These are phyloP conservation scores for Cryphonectria parasitica DNA, from an alignment of 2,329 filamentous ascomycete species.

Conservation along the genomic window DNA sequence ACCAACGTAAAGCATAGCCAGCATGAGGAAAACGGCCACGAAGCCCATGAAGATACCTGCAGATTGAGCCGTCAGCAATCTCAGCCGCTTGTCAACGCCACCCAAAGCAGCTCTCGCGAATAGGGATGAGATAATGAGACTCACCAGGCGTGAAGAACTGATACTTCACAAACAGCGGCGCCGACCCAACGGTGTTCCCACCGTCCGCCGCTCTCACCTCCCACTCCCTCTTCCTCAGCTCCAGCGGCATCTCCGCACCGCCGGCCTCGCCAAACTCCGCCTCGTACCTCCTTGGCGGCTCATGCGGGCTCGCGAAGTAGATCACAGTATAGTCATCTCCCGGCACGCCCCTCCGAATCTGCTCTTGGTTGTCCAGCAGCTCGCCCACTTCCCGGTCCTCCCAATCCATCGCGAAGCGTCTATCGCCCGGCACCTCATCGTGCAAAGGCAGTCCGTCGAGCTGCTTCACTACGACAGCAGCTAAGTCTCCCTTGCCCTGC, in stretches of 20 bases:
- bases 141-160: conserved; percentile 89
- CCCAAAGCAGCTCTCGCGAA: not conserved
- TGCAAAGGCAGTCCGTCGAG: conserved; percentile 45
- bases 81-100: not conserved
- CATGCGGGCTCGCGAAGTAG: conserved; percentile 68
- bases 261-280: conserved; percentile 61
- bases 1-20: conserved; percentile 79
- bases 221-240: conserved; percentile 67
- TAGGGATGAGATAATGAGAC: conserved; percentile 34
- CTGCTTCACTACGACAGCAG: conserved; percentile 44
- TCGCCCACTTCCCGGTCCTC: conserved; percentile 53
- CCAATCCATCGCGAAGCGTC: conserved; percentile 36
- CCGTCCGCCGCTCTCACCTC: conserved; percentile 44
- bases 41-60: conserved; percentile 88
- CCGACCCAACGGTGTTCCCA: conserved; percentile 47
- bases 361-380: conserved; percentile 44
- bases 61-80: not conserved
- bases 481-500: conserved; percentile 38
- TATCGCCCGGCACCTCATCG: conserved; percentile 38
- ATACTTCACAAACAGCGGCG: conserved; percentile 83
- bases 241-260: conserved; percentile 58
- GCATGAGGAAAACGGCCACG: conserved; percentile 69
- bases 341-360: conserved; percentile 33
- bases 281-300: conserved; percentile 60
- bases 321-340: conserved; percentile 71